Evolutionary conservation across 306 rosid species (phyloP).

Genomic region (Vigna hirtella): DNA sequence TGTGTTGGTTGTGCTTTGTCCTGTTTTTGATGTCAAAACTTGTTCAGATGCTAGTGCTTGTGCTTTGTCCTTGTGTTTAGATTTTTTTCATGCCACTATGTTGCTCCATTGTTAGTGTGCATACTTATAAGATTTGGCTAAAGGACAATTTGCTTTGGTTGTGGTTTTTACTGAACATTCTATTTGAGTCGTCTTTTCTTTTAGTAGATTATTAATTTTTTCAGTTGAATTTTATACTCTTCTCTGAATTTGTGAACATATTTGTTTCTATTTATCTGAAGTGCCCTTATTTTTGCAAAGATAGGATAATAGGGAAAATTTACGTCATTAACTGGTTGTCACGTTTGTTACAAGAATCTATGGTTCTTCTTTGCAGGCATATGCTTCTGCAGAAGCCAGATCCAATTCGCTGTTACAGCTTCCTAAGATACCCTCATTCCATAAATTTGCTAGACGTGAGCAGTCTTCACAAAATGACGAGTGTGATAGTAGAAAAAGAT

Average conservation of each 20-base stretch:
- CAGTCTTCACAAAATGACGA: constrained; percentile 81
- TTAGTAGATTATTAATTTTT: background rate
- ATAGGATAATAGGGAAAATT: background rate
- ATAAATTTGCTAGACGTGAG: constrained; percentile 91
- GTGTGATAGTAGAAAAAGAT: constrained; percentile 74
- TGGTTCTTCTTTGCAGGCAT: constrained; percentile 69
- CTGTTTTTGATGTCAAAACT: background rate
- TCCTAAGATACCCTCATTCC: constrained; percentile 98
- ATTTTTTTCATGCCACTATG: background rate
- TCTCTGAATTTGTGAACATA: background rate
- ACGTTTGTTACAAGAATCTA: constrained; percentile 31
- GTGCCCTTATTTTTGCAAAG: background rate
- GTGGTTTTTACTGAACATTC: background rate
- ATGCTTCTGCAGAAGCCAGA: constrained; percentile 95
- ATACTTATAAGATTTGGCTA: background rate
- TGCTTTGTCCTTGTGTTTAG: background rate
- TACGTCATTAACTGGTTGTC: constrained; percentile 38
- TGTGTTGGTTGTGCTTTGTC: background rate
- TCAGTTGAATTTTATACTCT: background rate
- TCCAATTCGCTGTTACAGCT: constrained; percentile 72
- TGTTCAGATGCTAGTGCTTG: background rate
- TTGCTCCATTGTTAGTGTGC: background rate
- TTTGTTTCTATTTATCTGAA: background rate
- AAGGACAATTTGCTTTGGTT: background rate
- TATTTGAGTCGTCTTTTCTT: background rate